phyloP scores from a whole-genome alignment of 306 rosid species.

The Inga leiocalycina region DNA sequence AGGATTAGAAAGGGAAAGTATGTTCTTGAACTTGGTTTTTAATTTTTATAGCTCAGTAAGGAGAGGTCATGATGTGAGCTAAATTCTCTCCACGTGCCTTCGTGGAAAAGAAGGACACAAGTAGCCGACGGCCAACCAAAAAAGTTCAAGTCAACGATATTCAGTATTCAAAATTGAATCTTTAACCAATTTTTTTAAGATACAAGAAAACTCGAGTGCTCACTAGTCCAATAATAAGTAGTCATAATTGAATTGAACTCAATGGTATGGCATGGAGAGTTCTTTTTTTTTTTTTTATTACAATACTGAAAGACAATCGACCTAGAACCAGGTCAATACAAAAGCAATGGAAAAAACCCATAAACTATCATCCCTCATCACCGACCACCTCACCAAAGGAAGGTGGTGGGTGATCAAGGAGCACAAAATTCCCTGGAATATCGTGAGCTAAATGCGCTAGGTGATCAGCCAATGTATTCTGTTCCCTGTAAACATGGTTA shows the following conservation, averaged over 20 bases:
- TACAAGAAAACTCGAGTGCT: not conserved
- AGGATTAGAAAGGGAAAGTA: not conserved
- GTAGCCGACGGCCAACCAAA: constrained; percentile 14
- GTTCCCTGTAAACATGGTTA: no score
- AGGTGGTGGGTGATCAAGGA: no score
- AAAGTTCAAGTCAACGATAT: not conserved
- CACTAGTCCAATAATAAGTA: not conserved
- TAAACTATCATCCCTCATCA: no score
- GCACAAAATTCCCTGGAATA: no score
- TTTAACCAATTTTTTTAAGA: not conserved
- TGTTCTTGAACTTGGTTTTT: not conserved
- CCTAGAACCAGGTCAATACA: no score
- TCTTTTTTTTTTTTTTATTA: no score
- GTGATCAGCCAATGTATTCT: no score
- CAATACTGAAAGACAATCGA: no score
- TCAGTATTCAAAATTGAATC: not conserved
- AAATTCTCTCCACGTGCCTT: not conserved
- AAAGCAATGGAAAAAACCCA: no score
- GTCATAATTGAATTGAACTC: not conserved
- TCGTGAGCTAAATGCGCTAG: no score
- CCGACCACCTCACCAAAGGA: no score
- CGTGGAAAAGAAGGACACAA: not conserved
- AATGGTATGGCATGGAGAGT: not conserved
- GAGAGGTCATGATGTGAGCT: not conserved
- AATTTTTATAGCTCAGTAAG: not conserved